phyloP scores from a whole-genome alignment of 75 land plant genomes.

The Azolla pinnata region DNA sequence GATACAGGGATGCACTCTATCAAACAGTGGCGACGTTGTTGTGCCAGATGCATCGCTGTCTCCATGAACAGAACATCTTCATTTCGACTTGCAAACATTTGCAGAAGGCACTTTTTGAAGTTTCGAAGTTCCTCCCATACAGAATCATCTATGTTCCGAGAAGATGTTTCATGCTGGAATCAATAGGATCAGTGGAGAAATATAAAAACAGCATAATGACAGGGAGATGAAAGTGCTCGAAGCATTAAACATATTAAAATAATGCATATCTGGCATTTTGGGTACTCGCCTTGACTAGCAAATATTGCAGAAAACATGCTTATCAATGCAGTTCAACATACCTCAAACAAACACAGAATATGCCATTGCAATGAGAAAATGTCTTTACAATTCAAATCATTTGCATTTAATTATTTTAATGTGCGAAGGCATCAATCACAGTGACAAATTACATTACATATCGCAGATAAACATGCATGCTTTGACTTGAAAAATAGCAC shows the following conservation, averaged over 20 bases:
- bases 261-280: too few relatives aligned
- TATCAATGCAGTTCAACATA: not conserved
- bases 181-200: not conserved
- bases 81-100: slow-evolving; percentile 74
- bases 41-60: slow-evolving; percentile 63
- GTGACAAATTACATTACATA: too few relatives aligned
- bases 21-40: slow-evolving; percentile 76
- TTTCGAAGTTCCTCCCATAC: slow-evolving; percentile 94
- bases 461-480: too few relatives aligned
- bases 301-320: not conserved
- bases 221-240: too few relatives aligned
- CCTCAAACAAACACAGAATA: not conserved
- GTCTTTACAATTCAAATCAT: too few relatives aligned
- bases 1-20: slow-evolving; percentile 92
- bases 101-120: slow-evolving; percentile 89
- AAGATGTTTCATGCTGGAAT: slow-evolving; percentile 76
- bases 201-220: too few relatives aligned
- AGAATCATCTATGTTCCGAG: slow-evolving; percentile 71
- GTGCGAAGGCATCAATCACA: too few relatives aligned
- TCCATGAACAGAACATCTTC: slow-evolving; percentile 80
- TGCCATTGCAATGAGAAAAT: too few relatives aligned
- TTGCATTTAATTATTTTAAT: too few relatives aligned
- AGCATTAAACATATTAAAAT: too few relatives aligned
- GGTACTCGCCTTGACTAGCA: not conserved
- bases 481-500: too few relatives aligned